These are phyloP conservation scores for Peterozyma toletana DNA, from an alignment of 805 yeast genomes.

Conservation along the genomic window DNA sequence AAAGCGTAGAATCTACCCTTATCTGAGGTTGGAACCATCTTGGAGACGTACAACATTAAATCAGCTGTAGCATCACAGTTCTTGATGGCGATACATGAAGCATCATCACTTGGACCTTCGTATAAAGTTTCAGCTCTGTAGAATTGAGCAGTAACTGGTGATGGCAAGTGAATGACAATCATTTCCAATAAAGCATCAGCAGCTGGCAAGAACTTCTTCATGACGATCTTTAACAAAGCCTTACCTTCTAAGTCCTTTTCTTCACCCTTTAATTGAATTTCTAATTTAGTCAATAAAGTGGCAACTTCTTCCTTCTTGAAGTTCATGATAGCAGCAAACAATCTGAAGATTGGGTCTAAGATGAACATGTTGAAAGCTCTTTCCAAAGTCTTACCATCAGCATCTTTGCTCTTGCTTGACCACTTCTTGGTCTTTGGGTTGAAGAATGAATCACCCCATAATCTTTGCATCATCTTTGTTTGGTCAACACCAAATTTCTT, in stretches of 20 bases:
- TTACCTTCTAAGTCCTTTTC: conserved; percentile 99
- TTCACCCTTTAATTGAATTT: conserved; percentile 87
- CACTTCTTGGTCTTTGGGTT: conserved; percentile 99
- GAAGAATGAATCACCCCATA: conserved; percentile 99
- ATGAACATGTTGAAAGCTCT: conserved; percentile 99
- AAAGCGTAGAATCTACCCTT: conserved; percentile 99
- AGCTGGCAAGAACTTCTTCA: conserved; percentile 99
- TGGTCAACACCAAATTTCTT: conserved; percentile 99
- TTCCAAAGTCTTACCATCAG: conserved; percentile 91
- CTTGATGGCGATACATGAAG: conserved; percentile 85
- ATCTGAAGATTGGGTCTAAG: conserved; percentile 97
- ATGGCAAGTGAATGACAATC: conserved; percentile 98
- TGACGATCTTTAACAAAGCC: conserved; percentile 95
- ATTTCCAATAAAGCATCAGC: conserved; percentile 99
- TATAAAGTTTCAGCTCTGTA: conserved; percentile 99
- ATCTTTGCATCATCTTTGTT: conserved; percentile 95
- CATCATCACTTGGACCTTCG: conserved; percentile 98
- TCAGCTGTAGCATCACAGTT: conserved; percentile 98
- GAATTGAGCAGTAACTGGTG: conserved; percentile 98
- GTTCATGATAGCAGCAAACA: conserved; percentile 96
- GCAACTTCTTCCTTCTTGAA: conserved; percentile 97
- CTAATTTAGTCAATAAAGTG: conserved; percentile 86
- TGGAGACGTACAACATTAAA: conserved; percentile 98
- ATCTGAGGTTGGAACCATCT: conserved; percentile 99
- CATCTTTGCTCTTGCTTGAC: conserved; percentile 94